These are phyloP conservation scores for Kwoniella pini DNA, from an alignment of 768 basidiomycete species.

Conservation along the genomic window DNA sequence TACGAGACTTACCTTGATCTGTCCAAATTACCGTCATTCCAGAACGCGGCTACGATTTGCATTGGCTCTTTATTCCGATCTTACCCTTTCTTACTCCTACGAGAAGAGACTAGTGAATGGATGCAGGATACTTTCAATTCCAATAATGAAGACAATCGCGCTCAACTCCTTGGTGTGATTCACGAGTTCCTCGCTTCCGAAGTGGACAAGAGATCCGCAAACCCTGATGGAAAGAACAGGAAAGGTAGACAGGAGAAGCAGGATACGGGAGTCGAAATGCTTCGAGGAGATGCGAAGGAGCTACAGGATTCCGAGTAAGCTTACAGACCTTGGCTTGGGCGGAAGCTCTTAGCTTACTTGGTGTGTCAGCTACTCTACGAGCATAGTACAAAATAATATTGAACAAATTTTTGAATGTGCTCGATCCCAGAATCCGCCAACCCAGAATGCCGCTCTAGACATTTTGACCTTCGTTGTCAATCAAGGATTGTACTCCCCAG, in stretches of 20 bases:
- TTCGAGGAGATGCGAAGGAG: constrained; percentile 91
- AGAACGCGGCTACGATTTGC: constrained; percentile 68
- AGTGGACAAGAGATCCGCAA: constrained; percentile 64
- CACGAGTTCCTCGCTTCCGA: constrained; percentile 89
- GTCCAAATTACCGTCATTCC: constrained; percentile 66
- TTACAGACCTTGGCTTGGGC: neutral
- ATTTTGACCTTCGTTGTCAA: constrained; percentile 89
- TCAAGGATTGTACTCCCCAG: constrained; percentile 91
- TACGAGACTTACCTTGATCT: constrained; percentile 71
- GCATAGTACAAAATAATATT: constrained; percentile 90
- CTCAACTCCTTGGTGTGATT: constrained; percentile 77
- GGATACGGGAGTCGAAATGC: constrained; percentile 78
- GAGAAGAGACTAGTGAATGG: constrained; percentile 72
- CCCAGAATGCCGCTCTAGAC: constrained; percentile 82
- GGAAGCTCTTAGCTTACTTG: neutral
- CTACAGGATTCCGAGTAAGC: constrained; percentile 95
- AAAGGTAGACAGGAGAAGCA: constrained; percentile 19
- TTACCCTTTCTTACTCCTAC: constrained; percentile 85
- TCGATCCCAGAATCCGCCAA: constrained; percentile 67
- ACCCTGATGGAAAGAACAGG: neutral
- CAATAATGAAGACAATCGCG: constrained; percentile 68
- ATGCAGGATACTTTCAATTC: constrained; percentile 89
- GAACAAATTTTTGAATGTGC: constrained; percentile 77
- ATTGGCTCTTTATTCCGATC: constrained; percentile 90
- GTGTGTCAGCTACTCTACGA: constrained; percentile 85